These are phyloP conservation scores for Urochloa ruziziensis DNA, from an alignment of 176 grass and related monocot species.

Conservation along the genomic window DNA sequence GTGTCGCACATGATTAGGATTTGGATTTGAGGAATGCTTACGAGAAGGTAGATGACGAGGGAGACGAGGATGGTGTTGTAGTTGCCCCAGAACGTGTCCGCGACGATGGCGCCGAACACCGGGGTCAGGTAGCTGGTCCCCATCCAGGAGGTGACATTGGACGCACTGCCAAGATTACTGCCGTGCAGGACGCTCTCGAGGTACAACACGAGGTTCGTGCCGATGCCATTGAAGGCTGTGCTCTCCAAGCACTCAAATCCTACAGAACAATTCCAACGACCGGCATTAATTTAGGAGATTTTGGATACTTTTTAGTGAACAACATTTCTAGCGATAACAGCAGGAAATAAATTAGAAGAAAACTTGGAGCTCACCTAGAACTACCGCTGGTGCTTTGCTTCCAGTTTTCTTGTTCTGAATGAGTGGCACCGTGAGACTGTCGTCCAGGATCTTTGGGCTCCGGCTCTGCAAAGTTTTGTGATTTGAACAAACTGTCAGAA, in stretches of 20 bases:
- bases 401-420: conserved; percentile 31
- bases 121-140: conserved; percentile 66
- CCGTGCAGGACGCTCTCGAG: conserved; percentile 54
- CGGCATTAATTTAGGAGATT: neutral
- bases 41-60: conserved; percentile 55
- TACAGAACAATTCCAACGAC: neutral
- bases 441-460: neutral
- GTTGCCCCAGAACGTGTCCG: conserved; percentile 65
- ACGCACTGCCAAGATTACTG: conserved; percentile 46
- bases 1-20: neutral
- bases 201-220: conserved; percentile 61
- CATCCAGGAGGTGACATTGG: conserved; percentile 53
- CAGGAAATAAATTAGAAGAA: neutral
- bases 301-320: no score
- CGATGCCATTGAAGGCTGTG: neutral
- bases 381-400: conserved; percentile 32
- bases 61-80: conserved; percentile 63
- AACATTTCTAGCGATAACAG: no score
- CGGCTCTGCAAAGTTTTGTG: neutral
- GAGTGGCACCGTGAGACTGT: conserved; percentile 27
- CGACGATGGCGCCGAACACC: conserved; percentile 57
- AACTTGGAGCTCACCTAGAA: conserved; percentile 15
- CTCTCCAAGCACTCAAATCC: neutral
- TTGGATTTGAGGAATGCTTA: neutral
- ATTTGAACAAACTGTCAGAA: conserved; percentile 8